Evolutionary conservation across 108 stramenopile species (phyloP).

Genomic region (Epithemia pelagica): DNA sequence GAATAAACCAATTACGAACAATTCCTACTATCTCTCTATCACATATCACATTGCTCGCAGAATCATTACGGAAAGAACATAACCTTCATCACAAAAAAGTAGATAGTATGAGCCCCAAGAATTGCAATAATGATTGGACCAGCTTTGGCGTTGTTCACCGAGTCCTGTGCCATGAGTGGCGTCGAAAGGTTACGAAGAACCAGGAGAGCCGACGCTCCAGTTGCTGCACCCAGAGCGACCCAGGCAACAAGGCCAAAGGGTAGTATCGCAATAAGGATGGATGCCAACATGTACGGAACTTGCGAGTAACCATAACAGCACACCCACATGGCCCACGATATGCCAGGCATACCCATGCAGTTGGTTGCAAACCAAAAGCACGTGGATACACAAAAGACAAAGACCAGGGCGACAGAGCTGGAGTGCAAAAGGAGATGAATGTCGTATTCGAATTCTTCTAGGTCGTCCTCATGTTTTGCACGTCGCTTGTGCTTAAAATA

Average conservation of each 20-base stretch:
- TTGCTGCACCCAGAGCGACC: constrained; percentile 43
- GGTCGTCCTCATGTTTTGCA: constrained; percentile 19
- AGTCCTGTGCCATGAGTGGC: constrained; percentile 38
- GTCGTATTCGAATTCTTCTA: constrained; percentile 74
- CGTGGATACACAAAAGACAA: constrained; percentile 47
- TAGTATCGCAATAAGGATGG: constrained; percentile 42
- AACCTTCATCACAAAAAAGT: constrained; percentile 65
- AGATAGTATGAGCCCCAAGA: constrained; percentile 59
- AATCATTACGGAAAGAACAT: constrained; percentile 37
- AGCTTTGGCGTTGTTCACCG: constrained; percentile 28
- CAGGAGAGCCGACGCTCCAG: constrained; percentile 44
- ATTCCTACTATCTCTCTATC: too few species aligned
- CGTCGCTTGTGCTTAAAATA: constrained; percentile 2
- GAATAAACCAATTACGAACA: too few species aligned
- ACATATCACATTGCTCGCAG: neutral
- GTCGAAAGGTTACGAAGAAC: constrained; percentile 62
- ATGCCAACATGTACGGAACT: constrained; percentile 59
- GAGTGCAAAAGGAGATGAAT: constrained; percentile 65
- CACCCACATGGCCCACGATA: constrained; percentile 50
- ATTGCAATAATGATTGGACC: constrained; percentile 56
- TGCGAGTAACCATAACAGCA: constrained; percentile 77
- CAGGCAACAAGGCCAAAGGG: constrained; percentile 50
- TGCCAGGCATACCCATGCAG: constrained; percentile 43
- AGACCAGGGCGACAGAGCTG: constrained; percentile 40
- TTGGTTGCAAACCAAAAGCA: constrained; percentile 44